Percentiles rank a stretch among this genome's conserved stretches.
phyloP scores from a whole-genome alignment of 2,329 filamentous ascomycete genomes.

The Grosmannia huntii region DNA sequence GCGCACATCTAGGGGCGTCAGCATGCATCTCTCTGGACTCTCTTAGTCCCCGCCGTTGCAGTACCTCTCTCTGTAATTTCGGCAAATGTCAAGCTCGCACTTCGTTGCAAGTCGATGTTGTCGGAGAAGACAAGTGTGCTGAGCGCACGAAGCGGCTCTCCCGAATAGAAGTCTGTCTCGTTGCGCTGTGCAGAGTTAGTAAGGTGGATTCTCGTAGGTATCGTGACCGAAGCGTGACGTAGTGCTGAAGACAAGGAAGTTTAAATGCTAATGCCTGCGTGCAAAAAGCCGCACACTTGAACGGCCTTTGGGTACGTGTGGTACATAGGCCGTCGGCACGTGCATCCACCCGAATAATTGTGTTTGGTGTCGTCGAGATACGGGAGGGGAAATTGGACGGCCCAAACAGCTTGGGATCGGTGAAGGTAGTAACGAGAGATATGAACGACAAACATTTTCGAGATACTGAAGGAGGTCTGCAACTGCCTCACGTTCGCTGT shows the following conservation, averaged over 20 bases:
- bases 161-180: slow-evolving; percentile 97
- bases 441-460: slow-evolving; percentile 63
- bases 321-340: neutral
- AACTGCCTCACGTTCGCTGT: slow-evolving; percentile 93
- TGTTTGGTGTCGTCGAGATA: neutral
- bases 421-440: neutral
- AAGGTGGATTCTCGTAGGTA: neutral
- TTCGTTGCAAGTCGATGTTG: slow-evolving; percentile 94
- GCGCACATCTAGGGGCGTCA: slow-evolving; percentile 60
- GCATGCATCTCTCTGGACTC: neutral
- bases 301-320: too few species aligned
- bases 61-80: slow-evolving; percentile 97
- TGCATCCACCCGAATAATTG: neutral
- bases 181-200: slow-evolving; percentile 48
- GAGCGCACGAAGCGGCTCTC: slow-evolving; percentile 83
- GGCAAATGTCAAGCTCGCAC: slow-evolving; percentile 94
- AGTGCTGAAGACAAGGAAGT: neutral
- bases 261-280: neutral
- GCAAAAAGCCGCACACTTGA: neutral
- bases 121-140: slow-evolving; percentile 97
- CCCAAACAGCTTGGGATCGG: neutral
- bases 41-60: slow-evolving; percentile 13
- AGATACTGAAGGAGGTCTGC: slow-evolving; percentile 91
- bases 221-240: neutral
- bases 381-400: neutral